Evolutionary conservation across 2,329 filamentous ascomycete genomes (phyloP).

Genomic region (Pyrenochaeta sp.): DNA sequence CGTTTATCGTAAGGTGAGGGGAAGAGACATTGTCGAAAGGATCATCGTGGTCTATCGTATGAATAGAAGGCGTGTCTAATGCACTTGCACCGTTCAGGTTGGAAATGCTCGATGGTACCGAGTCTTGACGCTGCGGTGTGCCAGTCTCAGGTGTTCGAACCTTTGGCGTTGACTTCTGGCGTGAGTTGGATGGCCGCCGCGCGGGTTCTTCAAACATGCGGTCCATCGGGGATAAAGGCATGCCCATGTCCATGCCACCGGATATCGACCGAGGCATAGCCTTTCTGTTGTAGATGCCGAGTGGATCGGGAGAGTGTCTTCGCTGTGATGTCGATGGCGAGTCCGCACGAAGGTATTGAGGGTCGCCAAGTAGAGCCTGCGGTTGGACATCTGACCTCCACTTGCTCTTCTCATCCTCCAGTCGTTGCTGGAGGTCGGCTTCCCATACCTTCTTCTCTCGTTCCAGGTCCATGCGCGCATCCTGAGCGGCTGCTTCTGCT

Average conservation of each 20-base stretch:
- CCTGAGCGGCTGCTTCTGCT: slow-evolving; percentile 68
- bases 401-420: slow-evolving; percentile 72
- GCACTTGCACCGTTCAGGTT: slow-evolving; percentile 48
- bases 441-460: slow-evolving; percentile 69
- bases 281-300: slow-evolving; percentile 41
- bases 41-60: slow-evolving; percentile 57
- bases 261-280: slow-evolving; percentile 39
- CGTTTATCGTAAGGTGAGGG: slow-evolving; percentile 70
- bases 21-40: slow-evolving; percentile 66
- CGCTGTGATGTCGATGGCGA: slow-evolving; percentile 50
- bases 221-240: slow-evolving; percentile 46
- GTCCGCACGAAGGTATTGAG: slow-evolving; percentile 46
- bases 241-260: slow-evolving; percentile 36
- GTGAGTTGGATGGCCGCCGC: slow-evolving; percentile 46
- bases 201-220: slow-evolving; percentile 48
- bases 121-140: slow-evolving; percentile 46
- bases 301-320: slow-evolving; percentile 51
- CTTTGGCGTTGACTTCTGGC: slow-evolving; percentile 35
- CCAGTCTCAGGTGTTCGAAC: slow-evolving; percentile 49
- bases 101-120: slow-evolving; percentile 40
- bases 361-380: slow-evolving; percentile 32
- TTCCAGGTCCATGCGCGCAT: slow-evolving; percentile 64
- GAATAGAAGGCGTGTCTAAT: slow-evolving; percentile 57
- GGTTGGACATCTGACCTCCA: slow-evolving; percentile 61
- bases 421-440: slow-evolving; percentile 62